Conservation (phyloP, 805 yeast genomes). For the Maudiozyma barnettii region DNA sequence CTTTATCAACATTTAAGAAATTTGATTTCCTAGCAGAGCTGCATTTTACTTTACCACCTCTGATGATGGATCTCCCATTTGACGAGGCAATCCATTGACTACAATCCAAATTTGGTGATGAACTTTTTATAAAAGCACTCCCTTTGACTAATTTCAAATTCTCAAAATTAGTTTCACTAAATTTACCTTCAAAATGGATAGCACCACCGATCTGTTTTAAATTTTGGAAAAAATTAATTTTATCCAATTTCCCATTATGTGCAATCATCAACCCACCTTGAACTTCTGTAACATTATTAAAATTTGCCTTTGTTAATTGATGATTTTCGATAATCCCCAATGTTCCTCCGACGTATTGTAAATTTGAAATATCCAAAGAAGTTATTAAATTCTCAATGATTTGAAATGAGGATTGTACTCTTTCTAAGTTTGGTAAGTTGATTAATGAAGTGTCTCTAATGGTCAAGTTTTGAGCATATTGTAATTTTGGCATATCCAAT, state of each 20-base stretch:
- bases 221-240: conserved; percentile 50
- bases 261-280: conserved; percentile 72
- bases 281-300: conserved; percentile 46
- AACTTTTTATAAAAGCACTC: conserved; percentile 51
- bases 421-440: conserved; percentile 40
- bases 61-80: conserved; percentile 42
- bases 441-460: conserved; percentile 50
- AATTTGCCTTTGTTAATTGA: conserved; percentile 39
- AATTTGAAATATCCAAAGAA: conserved; percentile 44
- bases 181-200: conserved; percentile 56
- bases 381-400: conserved; percentile 53
- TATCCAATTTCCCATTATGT: conserved; percentile 44
- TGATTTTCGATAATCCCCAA: conserved; percentile 53
- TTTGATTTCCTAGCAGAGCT: conserved; percentile 37
- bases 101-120: conserved; percentile 51
- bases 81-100: conserved; percentile 48
- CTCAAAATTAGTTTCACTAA: conserved; percentile 43
- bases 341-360: conserved; percentile 58
- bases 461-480: conserved; percentile 51
- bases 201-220: conserved; percentile 69
- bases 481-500: conserved; percentile 46
- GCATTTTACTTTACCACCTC: conserved; percentile 74
- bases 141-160: conserved; percentile 66
- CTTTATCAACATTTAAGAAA: conserved; percentile 36
- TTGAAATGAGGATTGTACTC: conserved; percentile 49